phyloP scores from a whole-genome alignment of 2,329 filamentous ascomycete species.

The Plectosphaerella sp. region DNA sequence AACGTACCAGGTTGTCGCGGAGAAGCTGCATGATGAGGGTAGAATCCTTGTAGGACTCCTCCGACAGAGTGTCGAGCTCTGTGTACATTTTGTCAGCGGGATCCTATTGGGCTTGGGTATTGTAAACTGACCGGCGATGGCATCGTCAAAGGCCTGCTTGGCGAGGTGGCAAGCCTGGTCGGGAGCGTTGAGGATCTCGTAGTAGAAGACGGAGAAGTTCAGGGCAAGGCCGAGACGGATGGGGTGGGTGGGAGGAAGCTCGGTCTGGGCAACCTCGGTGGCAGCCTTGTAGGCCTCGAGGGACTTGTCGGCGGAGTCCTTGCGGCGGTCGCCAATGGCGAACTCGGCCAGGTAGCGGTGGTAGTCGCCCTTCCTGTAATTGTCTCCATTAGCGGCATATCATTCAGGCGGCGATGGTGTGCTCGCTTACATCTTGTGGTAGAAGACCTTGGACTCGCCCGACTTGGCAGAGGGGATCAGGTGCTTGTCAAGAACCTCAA shows the following conservation, averaged over 20 bases:
- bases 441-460: constrained; percentile 98
- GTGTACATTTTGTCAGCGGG: constrained; percentile 34
- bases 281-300: constrained; percentile 95
- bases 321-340: constrained; percentile 89
- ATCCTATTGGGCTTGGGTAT: too few relatives aligned
- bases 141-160: constrained; percentile 94
- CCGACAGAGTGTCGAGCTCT: constrained; percentile 94
- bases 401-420: too few relatives aligned
- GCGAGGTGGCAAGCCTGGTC: constrained; percentile 97
- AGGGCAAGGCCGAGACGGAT: constrained; percentile 88
- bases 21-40: constrained; percentile 99
- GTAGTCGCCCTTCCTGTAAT: constrained; percentile 93
- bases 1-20: constrained; percentile 66
- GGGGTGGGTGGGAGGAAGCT: constrained; percentile 86
- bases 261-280: constrained; percentile 84
- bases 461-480: constrained; percentile 91
- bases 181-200: constrained; percentile 97
- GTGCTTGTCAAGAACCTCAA: constrained; percentile 89
- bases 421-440: constrained; percentile 88
- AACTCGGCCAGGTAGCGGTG: constrained; percentile 99
- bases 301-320: constrained; percentile 88
- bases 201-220: constrained; percentile 99
- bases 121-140: constrained; percentile 66
- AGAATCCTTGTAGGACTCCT: constrained; percentile 98
- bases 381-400: constrained; percentile 10